These are phyloP conservation scores for Russula sp. DNA, from an alignment of 768 basidiomycete genomes.

Conservation along the genomic window DNA sequence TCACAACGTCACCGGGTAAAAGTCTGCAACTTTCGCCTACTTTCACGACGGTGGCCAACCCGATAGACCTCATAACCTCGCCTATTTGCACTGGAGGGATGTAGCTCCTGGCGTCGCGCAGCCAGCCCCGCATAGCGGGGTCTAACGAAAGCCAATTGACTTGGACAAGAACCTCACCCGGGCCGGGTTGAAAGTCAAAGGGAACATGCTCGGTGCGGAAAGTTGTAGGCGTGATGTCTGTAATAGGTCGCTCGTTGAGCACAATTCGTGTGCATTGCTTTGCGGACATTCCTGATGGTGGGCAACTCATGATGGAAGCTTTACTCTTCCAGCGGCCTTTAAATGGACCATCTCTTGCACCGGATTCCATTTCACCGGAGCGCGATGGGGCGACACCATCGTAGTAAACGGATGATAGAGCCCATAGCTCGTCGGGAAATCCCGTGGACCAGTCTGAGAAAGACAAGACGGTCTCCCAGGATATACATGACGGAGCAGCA, in stretches of 20 bases:
- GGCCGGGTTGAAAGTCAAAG: constrained; percentile 52
- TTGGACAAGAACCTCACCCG: constrained; percentile 63
- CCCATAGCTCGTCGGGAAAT: neutral
- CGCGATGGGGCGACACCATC: neutral
- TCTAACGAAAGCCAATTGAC: constrained; percentile 80
- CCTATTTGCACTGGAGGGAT: constrained; percentile 45
- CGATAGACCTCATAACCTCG: constrained; percentile 65
- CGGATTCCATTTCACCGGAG: neutral
- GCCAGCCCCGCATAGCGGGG: constrained; percentile 84
- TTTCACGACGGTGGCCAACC: constrained; percentile 63
- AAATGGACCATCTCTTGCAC: neutral
- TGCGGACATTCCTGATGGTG: constrained; percentile 14
- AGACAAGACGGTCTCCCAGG: neutral
- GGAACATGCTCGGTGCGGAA: constrained; percentile 61
- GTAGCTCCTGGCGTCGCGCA: constrained; percentile 71
- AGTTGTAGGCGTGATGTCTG: constrained; percentile 66
- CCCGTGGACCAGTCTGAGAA: neutral
- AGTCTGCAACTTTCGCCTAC: constrained; percentile 54
- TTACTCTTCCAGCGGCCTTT: neutral
- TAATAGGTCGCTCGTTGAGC: constrained; percentile 69
- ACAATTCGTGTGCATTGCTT: constrained; percentile 60
- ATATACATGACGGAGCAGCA: neutral
- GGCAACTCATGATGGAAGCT: neutral
- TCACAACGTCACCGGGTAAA: constrained; percentile 66
- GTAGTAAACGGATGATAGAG: neutral